Conservation (phyloP, 805 yeast genomes). For the Nematodospora valgi region DNA sequence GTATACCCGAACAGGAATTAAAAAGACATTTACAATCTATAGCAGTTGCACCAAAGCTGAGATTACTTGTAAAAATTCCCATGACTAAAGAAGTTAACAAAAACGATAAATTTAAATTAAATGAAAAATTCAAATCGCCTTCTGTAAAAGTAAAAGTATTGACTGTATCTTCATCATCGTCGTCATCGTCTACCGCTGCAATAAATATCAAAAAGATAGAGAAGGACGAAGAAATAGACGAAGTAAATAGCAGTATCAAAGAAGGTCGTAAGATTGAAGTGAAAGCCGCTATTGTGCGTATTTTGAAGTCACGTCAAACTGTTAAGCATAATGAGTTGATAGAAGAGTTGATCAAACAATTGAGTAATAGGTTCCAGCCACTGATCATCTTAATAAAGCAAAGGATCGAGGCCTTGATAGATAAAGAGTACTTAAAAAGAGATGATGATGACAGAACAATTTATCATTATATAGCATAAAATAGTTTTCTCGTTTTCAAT, state of each 20-base stretch:
- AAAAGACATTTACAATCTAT: constrained; percentile 77
- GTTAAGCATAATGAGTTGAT: constrained; percentile 63
- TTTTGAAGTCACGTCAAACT: constrained; percentile 73
- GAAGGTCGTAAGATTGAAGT: constrained; percentile 65
- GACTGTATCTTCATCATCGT: constrained; percentile 46
- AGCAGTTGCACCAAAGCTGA: constrained; percentile 76
- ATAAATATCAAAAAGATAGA: constrained; percentile 32
- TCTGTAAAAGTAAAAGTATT: constrained; percentile 69
- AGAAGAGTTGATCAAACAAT: constrained; percentile 59
- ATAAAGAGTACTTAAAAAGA: constrained; percentile 77
- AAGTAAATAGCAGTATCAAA: constrained; percentile 53
- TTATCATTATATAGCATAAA: constrained; percentile 69
- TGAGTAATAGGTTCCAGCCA: constrained; percentile 65
- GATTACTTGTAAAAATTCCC: constrained; percentile 72
- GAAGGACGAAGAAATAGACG: constrained; percentile 49
- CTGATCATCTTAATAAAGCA: constrained; percentile 63
- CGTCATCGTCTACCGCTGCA: constrained; percentile 2
- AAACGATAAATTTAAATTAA: constrained; percentile 63
- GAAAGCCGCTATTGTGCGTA: constrained; percentile 84
- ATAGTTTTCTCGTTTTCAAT: not conserved
- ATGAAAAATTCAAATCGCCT: constrained; percentile 65
- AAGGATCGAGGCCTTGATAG: constrained; percentile 70
- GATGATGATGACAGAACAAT: constrained; percentile 55
- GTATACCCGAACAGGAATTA: constrained; percentile 71
- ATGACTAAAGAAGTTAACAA: constrained; percentile 67